Base-by-base conservation (phyloP, 495 filamentous ascomycete genomes). In the Penicillium waksmanii region DNA sequence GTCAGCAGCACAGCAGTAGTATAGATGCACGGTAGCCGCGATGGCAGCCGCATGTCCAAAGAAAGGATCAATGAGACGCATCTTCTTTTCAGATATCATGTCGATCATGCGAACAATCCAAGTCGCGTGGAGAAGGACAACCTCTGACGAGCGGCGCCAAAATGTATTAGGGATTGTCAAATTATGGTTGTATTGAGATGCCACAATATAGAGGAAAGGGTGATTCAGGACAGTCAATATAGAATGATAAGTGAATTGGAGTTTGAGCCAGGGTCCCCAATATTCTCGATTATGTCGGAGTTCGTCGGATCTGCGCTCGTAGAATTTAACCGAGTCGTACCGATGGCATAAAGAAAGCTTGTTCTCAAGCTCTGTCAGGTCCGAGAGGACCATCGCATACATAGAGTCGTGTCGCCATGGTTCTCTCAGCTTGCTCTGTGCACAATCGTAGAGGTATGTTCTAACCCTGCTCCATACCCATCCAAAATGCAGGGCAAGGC, bases 51-150 rank as follows among this genome's bases (percentile, higher is more conserved):
- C 66, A 38, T 80, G 76, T 18, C 73, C 76, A 42, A 80, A 76
- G 62, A 79, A 80, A 0, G 77, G 77, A 53, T 80, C 77, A 15
- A 76, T 73, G 3, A 80, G 60, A 36, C 71, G 69, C 55, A 80
- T 61, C 38, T 78, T 70, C 67, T 77, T 79, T 27, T 80, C 77
- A 5, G 70, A 65, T 8, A 79, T 73, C 77, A 80, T 80, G 54
- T 80, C 77, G 47, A 80, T 79, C 65, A 80, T 68, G n/a, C 77
- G 75, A 23, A 80, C 77, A 47, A 80, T 64, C 77, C 77, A 80
- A 8, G 77, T 80, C 4, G 76, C 76, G 53, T 80, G 77, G 3
- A 80, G 58, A 13, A 80, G 56, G 13, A 77, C 77, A 8, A 78
- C 61, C 61, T 80, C 77, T 0, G 77, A 80, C 3, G 76, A 79